Conservation (phyloP, 495 filamentous ascomycete genomes). For the Margaritispora aquatica region DNA sequence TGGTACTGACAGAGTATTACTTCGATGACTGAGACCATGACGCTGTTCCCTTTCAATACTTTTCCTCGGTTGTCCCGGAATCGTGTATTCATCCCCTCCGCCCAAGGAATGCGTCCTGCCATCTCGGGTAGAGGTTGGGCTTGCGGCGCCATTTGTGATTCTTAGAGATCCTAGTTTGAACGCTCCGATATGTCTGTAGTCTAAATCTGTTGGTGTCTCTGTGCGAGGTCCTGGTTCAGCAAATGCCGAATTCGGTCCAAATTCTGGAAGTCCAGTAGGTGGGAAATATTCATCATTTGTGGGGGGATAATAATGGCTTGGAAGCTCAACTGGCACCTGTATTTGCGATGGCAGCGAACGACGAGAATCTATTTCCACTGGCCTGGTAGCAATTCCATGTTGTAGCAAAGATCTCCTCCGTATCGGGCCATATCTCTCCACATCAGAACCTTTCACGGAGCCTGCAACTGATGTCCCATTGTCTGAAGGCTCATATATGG, state of each 20-base stretch:
- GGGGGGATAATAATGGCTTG: conserved; percentile 5
- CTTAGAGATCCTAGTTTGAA: conserved; percentile 53
- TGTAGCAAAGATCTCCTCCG: conserved; percentile 17
- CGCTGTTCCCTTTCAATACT: not conserved
- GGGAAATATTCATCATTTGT: not conserved
- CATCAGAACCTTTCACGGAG: conserved; percentile 14
- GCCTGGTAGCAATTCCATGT: conserved; percentile 23
- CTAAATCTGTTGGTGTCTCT: conserved; percentile 19
- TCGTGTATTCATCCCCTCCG: conserved; percentile 14
- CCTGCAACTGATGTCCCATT: not conserved
- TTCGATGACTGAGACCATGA: conserved; percentile 4
- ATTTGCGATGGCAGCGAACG: conserved; percentile 6
- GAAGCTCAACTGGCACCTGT: not conserved
- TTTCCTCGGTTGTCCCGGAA: not conserved
- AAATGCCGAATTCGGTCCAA: conserved; percentile 5
- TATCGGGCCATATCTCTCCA: conserved; percentile 15
- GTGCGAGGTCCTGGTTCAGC: conserved; percentile 9
- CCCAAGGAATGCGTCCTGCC: not conserved
- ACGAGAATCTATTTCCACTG: conserved; percentile 6
- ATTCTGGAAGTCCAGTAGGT: not conserved
- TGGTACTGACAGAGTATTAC: conserved; percentile 9
- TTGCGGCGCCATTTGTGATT: conserved; percentile 51
- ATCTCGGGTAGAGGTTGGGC: conserved; percentile 28
- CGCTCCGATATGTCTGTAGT: conserved; percentile 37
- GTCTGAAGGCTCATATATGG: not conserved